Conservation (phyloP, 352 stramenopile genomes). For the Phytophthora pluvialis region DNA sequence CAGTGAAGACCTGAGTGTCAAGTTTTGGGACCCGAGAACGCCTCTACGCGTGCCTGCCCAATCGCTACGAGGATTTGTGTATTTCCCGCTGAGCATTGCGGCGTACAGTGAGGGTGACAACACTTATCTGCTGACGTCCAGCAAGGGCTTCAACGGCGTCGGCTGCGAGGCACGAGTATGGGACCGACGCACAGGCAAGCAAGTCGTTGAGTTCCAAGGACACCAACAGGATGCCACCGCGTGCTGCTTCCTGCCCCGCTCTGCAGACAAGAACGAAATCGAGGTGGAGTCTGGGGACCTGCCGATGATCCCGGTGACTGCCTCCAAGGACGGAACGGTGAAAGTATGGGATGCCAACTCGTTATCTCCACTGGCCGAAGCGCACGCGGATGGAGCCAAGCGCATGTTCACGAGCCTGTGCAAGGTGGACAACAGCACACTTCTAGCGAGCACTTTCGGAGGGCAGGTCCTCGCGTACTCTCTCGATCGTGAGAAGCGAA, state of each 20-base stretch:
- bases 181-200: constrained; percentile 73
- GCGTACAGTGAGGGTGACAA: constrained; percentile 37
- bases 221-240: constrained; percentile 80
- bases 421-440: constrained; percentile 31
- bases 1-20: constrained; percentile 83
- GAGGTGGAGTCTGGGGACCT: constrained; percentile 7
- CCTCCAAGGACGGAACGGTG: constrained; percentile 82
- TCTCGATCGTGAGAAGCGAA: constrained; percentile 36
- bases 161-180: constrained; percentile 80
- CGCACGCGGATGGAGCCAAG: constrained; percentile 44
- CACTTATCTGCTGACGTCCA: constrained; percentile 79
- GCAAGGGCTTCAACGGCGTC: constrained; percentile 87
- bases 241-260: constrained; percentile 65
- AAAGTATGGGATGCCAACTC: constrained; percentile 68
- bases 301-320: constrained; percentile 54
- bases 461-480: constrained; percentile 54
- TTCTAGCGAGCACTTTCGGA: constrained; percentile 68
- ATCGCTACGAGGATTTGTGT: constrained; percentile 73
- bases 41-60: constrained; percentile 56
- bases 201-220: constrained; percentile 61
- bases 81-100: constrained; percentile 79
- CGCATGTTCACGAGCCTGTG: constrained; percentile 76
- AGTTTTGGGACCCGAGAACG: constrained; percentile 78
- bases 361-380: constrained; percentile 45
- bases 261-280: constrained; percentile 15